Conservation (phyloP, 441 rosid genomes). For the Raphanus hybrid region DNA sequence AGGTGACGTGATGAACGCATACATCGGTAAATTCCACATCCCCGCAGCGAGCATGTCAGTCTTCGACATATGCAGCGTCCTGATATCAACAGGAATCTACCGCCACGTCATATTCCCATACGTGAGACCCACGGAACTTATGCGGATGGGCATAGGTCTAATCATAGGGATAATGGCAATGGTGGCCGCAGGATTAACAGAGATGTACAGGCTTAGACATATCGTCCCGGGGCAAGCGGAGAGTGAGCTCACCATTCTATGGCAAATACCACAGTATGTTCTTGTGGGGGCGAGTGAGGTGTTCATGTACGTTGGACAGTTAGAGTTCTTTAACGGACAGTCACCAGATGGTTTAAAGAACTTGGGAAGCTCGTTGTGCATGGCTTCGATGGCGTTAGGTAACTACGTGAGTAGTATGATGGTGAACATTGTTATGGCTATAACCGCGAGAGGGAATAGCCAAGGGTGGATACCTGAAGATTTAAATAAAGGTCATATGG, state of each 20-base stretch:
- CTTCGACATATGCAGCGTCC: slow-evolving; percentile 82
- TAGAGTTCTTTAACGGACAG: slow-evolving; percentile 89
- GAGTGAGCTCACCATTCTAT: slow-evolving; percentile 75
- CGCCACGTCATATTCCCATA: slow-evolving; percentile 65
- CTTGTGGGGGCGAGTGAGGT: slow-evolving; percentile 89
- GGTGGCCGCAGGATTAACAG: slow-evolving; percentile 85
- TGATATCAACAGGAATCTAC: slow-evolving; percentile 74
- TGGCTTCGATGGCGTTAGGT: slow-evolving; percentile 95
- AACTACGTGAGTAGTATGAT: slow-evolving; percentile 82
- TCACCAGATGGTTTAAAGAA: slow-evolving; percentile 94
- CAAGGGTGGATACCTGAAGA: slow-evolving; percentile 90
- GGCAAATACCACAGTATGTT: slow-evolving; percentile 92
- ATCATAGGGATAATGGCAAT: slow-evolving; percentile 80
- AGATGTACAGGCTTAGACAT: slow-evolving; percentile 60
- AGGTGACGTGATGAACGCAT: slow-evolving; percentile 80
- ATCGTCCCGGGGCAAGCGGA: slow-evolving; percentile 54
- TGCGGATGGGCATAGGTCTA: slow-evolving; percentile 87
- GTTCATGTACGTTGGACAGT: slow-evolving; percentile 94
- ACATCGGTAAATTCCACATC: slow-evolving; percentile 58
- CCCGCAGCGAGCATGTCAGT: slow-evolving; percentile 98
- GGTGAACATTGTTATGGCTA: slow-evolving; percentile 68
- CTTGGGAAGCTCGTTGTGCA: slow-evolving; percentile 91
- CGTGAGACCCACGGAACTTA: slow-evolving; percentile 80
- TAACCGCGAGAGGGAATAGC: slow-evolving; percentile 60
- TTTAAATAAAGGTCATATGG: slow-evolving; percentile 78